These are phyloP conservation scores for Leishmania mexicana DNA, from an alignment of 208 protist species.

Conservation along the genomic window DNA sequence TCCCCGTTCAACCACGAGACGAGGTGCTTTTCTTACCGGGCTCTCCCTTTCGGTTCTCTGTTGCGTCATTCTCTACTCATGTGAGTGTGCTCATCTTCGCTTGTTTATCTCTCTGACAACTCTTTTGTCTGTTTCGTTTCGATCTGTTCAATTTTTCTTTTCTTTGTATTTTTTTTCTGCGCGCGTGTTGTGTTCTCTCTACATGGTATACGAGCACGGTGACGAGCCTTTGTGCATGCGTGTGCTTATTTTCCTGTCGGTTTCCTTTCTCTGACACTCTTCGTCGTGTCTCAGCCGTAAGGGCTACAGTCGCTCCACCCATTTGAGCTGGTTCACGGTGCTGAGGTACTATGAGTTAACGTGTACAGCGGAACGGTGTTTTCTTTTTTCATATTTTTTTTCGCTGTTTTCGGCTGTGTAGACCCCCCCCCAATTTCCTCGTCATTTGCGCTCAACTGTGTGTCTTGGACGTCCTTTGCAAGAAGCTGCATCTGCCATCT, in stretches of 20 bases:
- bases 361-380: neutral
- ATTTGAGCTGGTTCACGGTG: neutral
- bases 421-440: neutral
- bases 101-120: neutral
- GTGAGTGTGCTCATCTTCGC: neutral
- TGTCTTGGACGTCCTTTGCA: neutral
- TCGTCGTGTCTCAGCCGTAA: neutral
- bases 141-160: neutral
- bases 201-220: neutral
- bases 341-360: neutral
- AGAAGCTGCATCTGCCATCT: neutral
- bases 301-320: neutral
- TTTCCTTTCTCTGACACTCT: neutral
- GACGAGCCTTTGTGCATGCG: neutral
- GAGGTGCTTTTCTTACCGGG: neutral
- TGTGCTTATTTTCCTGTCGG: neutral
- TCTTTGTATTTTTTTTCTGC: too few species aligned
- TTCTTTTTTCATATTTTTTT: constrained; percentile 14
- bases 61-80: neutral
- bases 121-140: neutral
- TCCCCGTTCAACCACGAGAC: neutral
- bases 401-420: neutral
- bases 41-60: neutral
- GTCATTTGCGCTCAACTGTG: neutral
- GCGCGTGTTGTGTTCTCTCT: neutral